phyloP scores from a whole-genome alignment of 2,329 filamentous ascomycete species.

The Phaeosphaeriaceae sp. region DNA sequence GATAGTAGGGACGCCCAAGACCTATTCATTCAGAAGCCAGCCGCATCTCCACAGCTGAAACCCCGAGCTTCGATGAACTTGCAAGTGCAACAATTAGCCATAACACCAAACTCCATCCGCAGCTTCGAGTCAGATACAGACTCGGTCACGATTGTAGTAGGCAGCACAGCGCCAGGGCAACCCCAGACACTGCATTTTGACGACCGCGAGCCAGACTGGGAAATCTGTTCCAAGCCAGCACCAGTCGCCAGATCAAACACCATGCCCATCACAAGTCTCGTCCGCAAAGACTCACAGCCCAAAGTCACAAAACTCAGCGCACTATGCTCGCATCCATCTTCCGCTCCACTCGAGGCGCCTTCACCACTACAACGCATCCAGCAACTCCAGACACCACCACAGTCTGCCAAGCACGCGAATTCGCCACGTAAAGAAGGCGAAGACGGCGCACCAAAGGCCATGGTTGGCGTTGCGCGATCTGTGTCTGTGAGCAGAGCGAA shows the following conservation, averaged over 20 bases:
- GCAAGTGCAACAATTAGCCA: constrained; percentile 19
- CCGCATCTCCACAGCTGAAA: constrained; percentile 8
- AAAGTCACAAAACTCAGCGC: constrained; percentile 36
- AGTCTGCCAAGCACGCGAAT: constrained; percentile 18
- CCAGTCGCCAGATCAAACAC: constrained; percentile 15
- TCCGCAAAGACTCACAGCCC: constrained; percentile 25
- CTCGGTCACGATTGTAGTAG: constrained; percentile 35
- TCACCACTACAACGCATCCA: constrained; percentile 27
- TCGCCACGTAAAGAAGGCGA: constrained; percentile 1
- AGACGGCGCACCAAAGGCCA: constrained; percentile 23
- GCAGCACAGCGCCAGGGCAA: constrained; percentile 18
- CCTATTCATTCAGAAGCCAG: constrained; percentile 7
- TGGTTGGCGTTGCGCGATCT: constrained; percentile 41
- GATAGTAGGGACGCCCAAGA: constrained; percentile 9
- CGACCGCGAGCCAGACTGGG: constrained; percentile 41
- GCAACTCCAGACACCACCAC: constrained; percentile 24
- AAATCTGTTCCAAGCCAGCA: constrained; percentile 32
- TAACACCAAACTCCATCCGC: constrained; percentile 34
- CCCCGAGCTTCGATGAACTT: constrained; percentile 18
- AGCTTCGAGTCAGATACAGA: constrained; percentile 43
- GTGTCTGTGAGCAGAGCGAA: constrained; percentile 42
- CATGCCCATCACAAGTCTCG: constrained; percentile 9
- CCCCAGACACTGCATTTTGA: constrained; percentile 29
- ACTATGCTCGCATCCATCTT: constrained; percentile 37
- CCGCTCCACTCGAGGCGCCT: constrained; percentile 32